A percentile compares a stretch with the other conserved stretches of the same genome.
These are phyloP conservation scores for Globisporangium nodosum DNA, from an alignment of 352 stramenopile species.

Conservation along the genomic window DNA sequence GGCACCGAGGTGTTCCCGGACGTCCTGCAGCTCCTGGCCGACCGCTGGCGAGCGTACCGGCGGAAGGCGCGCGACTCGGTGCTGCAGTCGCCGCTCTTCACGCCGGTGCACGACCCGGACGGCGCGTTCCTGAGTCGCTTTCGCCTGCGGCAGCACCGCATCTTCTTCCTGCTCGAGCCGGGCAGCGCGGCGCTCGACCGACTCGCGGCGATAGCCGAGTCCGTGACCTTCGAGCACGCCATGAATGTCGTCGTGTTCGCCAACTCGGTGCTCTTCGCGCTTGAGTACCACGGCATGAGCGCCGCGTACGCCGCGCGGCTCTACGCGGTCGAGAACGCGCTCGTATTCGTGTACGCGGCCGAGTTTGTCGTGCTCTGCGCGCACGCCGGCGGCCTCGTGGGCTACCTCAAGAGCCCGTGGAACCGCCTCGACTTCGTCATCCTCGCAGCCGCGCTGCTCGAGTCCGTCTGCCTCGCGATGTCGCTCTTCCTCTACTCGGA, in stretches of 20 bases:
- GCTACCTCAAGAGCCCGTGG: conserved; percentile 77
- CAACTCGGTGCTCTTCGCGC: conserved; percentile 69
- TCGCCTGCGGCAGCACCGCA: conserved; percentile 44
- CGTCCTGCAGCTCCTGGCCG: conserved; percentile 34
- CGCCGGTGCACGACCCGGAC: conserved; percentile 30
- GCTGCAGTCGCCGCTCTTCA: conserved; percentile 51
- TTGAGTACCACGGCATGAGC: conserved; percentile 76
- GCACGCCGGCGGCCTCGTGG: conserved; percentile 42
- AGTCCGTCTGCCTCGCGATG: conserved; percentile 53
- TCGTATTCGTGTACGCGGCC: conserved; percentile 64
- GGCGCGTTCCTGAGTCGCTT: conserved; percentile 57
- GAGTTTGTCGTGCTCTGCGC: conserved; percentile 67
- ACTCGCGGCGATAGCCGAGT: conserved; percentile 45
- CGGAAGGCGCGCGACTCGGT: conserved; percentile 22
- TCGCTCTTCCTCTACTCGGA: conserved; percentile 61
- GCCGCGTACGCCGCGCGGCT: conserved; percentile 44
- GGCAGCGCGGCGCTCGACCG: conserved; percentile 42
- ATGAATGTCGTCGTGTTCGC: conserved; percentile 74
- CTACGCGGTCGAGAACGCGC: conserved; percentile 55
- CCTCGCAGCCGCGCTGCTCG: conserved; percentile 52
- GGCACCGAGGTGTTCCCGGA: conserved; percentile 58
- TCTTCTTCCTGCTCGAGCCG: conserved; percentile 61
- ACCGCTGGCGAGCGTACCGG: conserved; percentile 33
- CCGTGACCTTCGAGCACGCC: conserved; percentile 59
- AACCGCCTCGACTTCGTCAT: conserved; percentile 77